Percentiles rank a stretch among this genome's conserved stretches.
phyloP scores from a whole-genome alignment of 176 grass and related monocot genomes.

The Aegilops sharonensis region DNA sequence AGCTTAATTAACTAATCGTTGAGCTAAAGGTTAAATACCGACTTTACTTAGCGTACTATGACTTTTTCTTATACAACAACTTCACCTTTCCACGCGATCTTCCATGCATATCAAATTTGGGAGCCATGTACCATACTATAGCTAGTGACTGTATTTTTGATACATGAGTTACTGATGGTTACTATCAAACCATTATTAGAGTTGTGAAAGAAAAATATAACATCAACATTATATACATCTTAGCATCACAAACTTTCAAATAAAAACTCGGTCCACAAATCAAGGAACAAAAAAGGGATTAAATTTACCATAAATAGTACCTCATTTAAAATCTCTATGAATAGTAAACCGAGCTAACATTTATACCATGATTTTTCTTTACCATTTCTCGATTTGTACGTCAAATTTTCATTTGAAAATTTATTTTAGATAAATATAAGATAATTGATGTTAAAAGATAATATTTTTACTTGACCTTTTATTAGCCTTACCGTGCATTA shows the following conservation, averaged over 20 bases:
- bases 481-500: neutral
- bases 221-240: too few species aligned
- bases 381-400: neutral
- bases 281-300: neutral
- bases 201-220: too few species aligned
- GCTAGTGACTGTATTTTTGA: too few species aligned
- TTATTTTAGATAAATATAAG: neutral
- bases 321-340: neutral
- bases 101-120: neutral
- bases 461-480: neutral
- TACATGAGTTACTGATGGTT: too few species aligned
- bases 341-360: neutral
- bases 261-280: neutral
- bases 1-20: constrained; percentile 14
- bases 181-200: neutral
- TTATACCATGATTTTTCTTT: neutral
- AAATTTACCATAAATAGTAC: neutral
- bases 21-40: constrained; percentile 38
- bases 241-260: neutral
- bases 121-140: neutral
- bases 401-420: neutral
- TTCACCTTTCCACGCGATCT: constrained; percentile 18
- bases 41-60: constrained; percentile 31
- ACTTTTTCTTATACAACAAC: neutral
- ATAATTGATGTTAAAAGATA: neutral